phyloP scores from a whole-genome alignment of 495 filamentous ascomycete genomes.

The Evernia prunastri region DNA sequence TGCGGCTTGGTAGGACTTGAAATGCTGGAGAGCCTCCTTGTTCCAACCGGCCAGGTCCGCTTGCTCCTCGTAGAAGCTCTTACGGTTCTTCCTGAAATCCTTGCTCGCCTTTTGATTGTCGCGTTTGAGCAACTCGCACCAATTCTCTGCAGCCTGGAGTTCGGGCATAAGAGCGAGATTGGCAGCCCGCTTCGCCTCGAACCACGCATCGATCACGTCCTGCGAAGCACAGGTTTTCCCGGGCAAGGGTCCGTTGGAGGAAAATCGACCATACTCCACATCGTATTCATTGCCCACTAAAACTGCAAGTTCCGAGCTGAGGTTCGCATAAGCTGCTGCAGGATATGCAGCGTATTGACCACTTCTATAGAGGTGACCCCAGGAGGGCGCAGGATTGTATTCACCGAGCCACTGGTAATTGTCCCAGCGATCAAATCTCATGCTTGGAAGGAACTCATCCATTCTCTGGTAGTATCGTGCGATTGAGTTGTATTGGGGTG shows the following conservation, averaged over 20 bases:
- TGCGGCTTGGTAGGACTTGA: conserved; percentile 19
- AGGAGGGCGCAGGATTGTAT: conserved; percentile 5
- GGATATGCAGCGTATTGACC: conserved; percentile 12
- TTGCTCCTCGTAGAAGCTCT: conserved; percentile 11
- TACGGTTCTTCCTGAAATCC: conserved; percentile 14
- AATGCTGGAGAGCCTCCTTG: conserved; percentile 15
- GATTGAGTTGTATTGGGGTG: not conserved
- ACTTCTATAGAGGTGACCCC: conserved; percentile 10
- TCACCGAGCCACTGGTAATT: conserved; percentile 22
- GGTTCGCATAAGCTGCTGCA: conserved; percentile 4
- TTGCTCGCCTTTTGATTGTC: conserved; percentile 2
- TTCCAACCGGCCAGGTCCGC: conserved; percentile 1
- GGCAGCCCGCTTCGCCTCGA: conserved; percentile 10
- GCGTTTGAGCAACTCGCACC: conserved; percentile 11
- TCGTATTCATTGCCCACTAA: conserved; percentile 3
- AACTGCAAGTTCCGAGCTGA: conserved; percentile 12
- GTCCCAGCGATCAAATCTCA: conserved; percentile 23
- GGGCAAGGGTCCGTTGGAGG: not conserved
- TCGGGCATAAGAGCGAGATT: conserved; percentile 16
- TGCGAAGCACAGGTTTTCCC: conserved; percentile 6
- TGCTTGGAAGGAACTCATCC: conserved; percentile 15
- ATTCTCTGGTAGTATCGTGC: not conserved
- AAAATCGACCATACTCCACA: not conserved
- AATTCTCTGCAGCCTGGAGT: conserved; percentile 28
- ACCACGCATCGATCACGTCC: conserved; percentile 24